Conservation (phyloP, 768 basidiomycete genomes). For the Ramaria rubella region DNA sequence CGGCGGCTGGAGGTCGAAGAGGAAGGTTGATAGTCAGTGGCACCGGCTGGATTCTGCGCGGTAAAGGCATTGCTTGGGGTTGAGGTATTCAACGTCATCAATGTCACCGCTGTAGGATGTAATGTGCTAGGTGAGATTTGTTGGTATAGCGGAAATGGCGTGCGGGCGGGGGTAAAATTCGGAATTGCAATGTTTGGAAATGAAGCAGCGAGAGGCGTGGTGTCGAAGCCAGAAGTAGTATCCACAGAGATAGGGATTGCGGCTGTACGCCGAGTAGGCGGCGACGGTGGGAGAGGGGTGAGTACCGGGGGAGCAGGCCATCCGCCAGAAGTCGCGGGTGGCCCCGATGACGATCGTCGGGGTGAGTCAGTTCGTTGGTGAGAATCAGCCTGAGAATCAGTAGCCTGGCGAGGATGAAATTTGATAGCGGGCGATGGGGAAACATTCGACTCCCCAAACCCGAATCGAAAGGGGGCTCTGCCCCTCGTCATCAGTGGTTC, state of each 20-base stretch:
- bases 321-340: slow-evolving; percentile 17
- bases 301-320: slow-evolving; percentile 15
- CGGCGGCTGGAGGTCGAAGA: not conserved
- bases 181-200: not conserved
- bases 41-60: not conserved
- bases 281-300: not conserved
- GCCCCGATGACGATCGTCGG: slow-evolving; percentile 30
- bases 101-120: not conserved
- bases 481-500: not conserved
- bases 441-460: slow-evolving; percentile 1
- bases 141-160: slow-evolving; percentile 9
- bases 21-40: not conserved
- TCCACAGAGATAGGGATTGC: not conserved
- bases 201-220: not conserved
- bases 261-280: not conserved
- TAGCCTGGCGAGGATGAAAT: slow-evolving; percentile 35
- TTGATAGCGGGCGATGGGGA: not conserved
- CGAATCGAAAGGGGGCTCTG: not conserved
- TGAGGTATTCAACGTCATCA: not conserved
- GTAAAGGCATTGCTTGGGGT: slow-evolving; percentile 6
- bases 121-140: not conserved
- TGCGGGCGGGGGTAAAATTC: not conserved
- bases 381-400: slow-evolving; percentile 56
- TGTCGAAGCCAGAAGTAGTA: not conserved
- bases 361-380: slow-evolving; percentile 25